These are phyloP conservation scores for Backusella tarrabulga DNA, from an alignment of 192 early-diverging fungal genomes.

Conservation along the genomic window DNA sequence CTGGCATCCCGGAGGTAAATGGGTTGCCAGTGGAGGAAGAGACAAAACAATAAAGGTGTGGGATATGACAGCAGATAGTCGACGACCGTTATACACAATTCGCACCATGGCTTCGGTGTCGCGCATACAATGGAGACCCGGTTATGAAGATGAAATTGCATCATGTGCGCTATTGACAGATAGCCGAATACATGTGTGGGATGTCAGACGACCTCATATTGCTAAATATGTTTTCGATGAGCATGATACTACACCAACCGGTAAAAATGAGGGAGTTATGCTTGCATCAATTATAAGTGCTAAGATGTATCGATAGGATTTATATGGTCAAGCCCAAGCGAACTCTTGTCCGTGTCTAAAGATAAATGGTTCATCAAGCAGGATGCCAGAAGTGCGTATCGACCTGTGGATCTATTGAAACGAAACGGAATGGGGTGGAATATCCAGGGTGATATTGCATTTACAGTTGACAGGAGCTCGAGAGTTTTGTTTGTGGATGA, in stretches of 20 bases:
- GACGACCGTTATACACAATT: slow-evolving; percentile 58
- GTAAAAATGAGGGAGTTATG: slow-evolving; percentile 26
- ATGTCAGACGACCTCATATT: slow-evolving; percentile 66
- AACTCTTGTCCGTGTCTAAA: slow-evolving; percentile 72
- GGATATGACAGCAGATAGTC: slow-evolving; percentile 65
- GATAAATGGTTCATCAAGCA: slow-evolving; percentile 72
- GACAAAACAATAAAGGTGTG: slow-evolving; percentile 80
- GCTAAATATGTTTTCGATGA: slow-evolving; percentile 65
- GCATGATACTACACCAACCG: slow-evolving; percentile 69
- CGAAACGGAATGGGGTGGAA: slow-evolving; percentile 62
- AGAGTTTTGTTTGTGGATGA: slow-evolving; percentile 34
- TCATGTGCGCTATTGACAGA: slow-evolving; percentile 63
- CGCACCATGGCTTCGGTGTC: slow-evolving; percentile 66
- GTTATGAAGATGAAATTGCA: slow-evolving; percentile 67
- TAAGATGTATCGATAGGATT: slow-evolving; percentile 45
- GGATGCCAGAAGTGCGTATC: slow-evolving; percentile 48
- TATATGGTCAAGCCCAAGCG: slow-evolving; percentile 60
- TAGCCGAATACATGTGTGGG: slow-evolving; percentile 69
- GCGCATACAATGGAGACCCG: slow-evolving; percentile 72
- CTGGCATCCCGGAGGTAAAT: slow-evolving; percentile 67
- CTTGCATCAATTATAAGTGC: neutral
- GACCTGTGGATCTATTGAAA: slow-evolving; percentile 46
- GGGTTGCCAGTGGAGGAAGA: slow-evolving; percentile 74
- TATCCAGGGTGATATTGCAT: slow-evolving; percentile 61
- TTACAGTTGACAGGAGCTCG: slow-evolving; percentile 53